phyloP scores from a whole-genome alignment of 2,329 filamentous ascomycete genomes.

The Cercospora zeae-maydis region DNA sequence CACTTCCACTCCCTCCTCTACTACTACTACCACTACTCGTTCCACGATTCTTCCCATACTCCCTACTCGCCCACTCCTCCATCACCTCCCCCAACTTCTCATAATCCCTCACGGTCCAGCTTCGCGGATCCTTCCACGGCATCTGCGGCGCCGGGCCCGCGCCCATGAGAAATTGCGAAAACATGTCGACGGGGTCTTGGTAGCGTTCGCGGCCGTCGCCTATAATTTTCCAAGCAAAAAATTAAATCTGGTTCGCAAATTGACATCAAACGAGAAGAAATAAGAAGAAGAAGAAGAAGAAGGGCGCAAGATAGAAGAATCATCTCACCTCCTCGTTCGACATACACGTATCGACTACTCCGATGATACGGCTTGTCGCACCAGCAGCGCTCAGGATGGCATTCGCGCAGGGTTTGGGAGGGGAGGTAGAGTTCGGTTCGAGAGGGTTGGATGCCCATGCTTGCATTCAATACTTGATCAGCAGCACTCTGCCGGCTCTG shows the following conservation, averaged over 20 bases:
- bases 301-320: too few species aligned
- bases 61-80: conserved; percentile 22
- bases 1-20: not conserved
- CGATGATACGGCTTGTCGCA: conserved; percentile 23
- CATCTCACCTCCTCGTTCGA: conserved; percentile 24
- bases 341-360: conserved; percentile 26
- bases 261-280: too few species aligned
- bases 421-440: conserved; percentile 28
- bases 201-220: conserved; percentile 26
- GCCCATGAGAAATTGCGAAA: conserved; percentile 20
- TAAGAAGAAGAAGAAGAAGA: too few species aligned
- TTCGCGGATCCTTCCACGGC: conserved; percentile 20
- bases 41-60: conserved; percentile 15
- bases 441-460: conserved; percentile 29
- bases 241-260: too few species aligned
- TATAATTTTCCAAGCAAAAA: not conserved
- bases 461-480: not conserved
- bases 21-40: not conserved
- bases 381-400: conserved; percentile 24
- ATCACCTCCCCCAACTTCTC: conserved; percentile 29
- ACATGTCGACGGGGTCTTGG: conserved; percentile 27
- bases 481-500: too few species aligned
- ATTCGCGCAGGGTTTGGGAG: conserved; percentile 27
- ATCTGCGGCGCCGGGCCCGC: conserved; percentile 10
- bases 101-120: conserved; percentile 30